These are phyloP conservation scores for Crassisporium funariophilum DNA, from an alignment of 768 basidiomycete species.

Conservation along the genomic window DNA sequence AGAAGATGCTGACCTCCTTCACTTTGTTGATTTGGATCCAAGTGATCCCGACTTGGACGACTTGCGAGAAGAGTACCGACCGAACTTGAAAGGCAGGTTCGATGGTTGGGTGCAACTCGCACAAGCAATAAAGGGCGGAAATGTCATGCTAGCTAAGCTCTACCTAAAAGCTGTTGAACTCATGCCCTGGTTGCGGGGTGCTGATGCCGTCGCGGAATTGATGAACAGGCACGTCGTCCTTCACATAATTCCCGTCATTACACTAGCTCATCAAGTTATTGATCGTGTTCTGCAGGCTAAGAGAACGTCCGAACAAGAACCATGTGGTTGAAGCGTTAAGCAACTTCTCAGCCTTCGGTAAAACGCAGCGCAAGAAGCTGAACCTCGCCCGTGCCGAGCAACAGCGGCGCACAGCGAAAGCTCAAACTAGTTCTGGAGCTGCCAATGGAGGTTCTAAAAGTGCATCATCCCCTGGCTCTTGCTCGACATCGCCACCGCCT, in stretches of 20 bases:
- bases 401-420: constrained; percentile 18
- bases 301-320: constrained; percentile 55
- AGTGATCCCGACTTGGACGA: constrained; percentile 61
- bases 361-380: constrained; percentile 48
- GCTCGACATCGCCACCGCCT: not conserved
- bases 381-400: constrained; percentile 11
- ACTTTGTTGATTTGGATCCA: constrained; percentile 52
- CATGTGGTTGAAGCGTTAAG: constrained; percentile 56
- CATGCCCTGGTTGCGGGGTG: constrained; percentile 59
- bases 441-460: not conserved
- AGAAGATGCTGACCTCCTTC: constrained; percentile 52
- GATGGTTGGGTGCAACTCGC: constrained; percentile 56
- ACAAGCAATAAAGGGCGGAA: constrained; percentile 39
- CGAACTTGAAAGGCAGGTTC: constrained; percentile 56
- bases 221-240: constrained; percentile 41
- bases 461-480: not conserved
- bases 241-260: not conserved
- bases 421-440: constrained; percentile 9
- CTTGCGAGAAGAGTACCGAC: constrained; percentile 60
- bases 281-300: constrained; percentile 38
- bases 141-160: constrained; percentile 36
- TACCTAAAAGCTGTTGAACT: constrained; percentile 46
- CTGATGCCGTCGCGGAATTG: constrained; percentile 62
- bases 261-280: not conserved
- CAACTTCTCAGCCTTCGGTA: constrained; percentile 49